Percentiles rank a stretch among this genome's conserved stretches.
These are phyloP conservation scores for Ogataea henricii DNA, from an alignment of 805 yeast species.

Conservation along the genomic window DNA sequence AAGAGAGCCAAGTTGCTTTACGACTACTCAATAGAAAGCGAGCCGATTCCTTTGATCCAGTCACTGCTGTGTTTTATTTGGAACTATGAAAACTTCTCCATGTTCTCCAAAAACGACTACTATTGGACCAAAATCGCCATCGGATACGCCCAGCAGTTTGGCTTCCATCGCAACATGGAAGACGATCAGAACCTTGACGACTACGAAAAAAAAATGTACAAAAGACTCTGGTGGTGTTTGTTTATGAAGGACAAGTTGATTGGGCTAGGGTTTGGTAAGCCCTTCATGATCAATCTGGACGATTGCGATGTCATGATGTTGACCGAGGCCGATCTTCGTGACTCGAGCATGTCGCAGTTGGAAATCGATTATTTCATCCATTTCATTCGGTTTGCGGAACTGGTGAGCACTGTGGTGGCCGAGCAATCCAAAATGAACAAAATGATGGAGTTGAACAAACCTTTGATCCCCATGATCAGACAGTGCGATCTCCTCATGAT, in stretches of 20 bases:
- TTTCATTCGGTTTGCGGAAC: conserved; percentile 65
- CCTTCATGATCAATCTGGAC: conserved; percentile 63
- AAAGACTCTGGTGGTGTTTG: conserved; percentile 66
- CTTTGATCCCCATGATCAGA: conserved; percentile 44
- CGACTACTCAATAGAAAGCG: conserved; percentile 69
- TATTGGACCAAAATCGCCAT: conserved; percentile 77
- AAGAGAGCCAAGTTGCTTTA: conserved; percentile 62
- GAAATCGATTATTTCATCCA: conserved; percentile 63
- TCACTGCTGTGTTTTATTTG: conserved; percentile 42
- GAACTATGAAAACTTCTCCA: conserved; percentile 28
- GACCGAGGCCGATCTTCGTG: conserved; percentile 62
- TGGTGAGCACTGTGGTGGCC: conserved; percentile 66
- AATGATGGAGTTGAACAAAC: conserved; percentile 49
- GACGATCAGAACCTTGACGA: conserved; percentile 11
- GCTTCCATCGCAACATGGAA: conserved; percentile 56
- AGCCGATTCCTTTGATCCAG: conserved; percentile 63
- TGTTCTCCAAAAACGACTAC: conserved; percentile 58
- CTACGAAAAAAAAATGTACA: conserved; percentile 29
- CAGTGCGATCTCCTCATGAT: conserved; percentile 77
- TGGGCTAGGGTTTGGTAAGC: conserved; percentile 75
- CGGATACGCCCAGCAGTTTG: conserved; percentile 73
- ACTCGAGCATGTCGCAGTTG: conserved; percentile 48
- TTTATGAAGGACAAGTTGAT: conserved; percentile 70
- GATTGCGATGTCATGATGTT: conserved; percentile 81
- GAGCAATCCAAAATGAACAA: conserved; percentile 74